These are phyloP conservation scores for Samsoniella hepiali DNA, from an alignment of 2,329 filamentous ascomycete species.

Conservation along the genomic window DNA sequence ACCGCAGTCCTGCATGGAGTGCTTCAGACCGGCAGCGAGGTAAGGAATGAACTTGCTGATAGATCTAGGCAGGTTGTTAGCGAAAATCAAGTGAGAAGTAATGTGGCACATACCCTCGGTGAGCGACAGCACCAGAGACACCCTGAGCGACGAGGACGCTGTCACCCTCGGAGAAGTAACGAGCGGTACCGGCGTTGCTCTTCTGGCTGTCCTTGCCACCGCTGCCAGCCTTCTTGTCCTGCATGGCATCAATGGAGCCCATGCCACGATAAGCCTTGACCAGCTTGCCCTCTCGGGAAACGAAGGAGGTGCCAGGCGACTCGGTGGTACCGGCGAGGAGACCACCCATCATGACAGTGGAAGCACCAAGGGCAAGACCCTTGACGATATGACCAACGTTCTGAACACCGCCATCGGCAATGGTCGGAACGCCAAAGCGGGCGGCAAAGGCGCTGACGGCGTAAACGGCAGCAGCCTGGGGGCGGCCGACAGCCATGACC, in stretches of 20 bases:
- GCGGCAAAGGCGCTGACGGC: conserved; percentile 86
- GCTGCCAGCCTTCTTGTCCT: conserved; percentile 90
- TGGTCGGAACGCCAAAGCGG: conserved; percentile 93
- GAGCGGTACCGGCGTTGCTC: conserved; percentile 91
- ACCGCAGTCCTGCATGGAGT: conserved; percentile 95
- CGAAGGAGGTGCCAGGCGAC: conserved; percentile 94
- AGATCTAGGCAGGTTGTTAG: conserved; percentile 52
- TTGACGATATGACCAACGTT: conserved; percentile 99
- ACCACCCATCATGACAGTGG: conserved; percentile 99
- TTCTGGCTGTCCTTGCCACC: conserved; percentile 70
- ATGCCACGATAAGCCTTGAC: conserved; percentile 99
- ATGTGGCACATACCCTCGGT: conserved; percentile 56
- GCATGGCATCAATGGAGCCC: conserved; percentile 99
- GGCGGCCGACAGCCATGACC: conserved; percentile 97
- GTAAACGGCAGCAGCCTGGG: conserved; percentile 90
- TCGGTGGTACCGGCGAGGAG: conserved; percentile 95
- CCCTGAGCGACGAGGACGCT: conserved; percentile 93
- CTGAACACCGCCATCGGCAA: conserved; percentile 95
- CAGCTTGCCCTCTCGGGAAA: conserved; percentile 93
- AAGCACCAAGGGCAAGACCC: conserved; percentile 89
- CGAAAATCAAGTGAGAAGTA: conserved; percentile 7
- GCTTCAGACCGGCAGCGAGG: conserved; percentile 90
- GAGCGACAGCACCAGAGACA: conserved; percentile 81
- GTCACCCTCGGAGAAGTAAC: conserved; percentile 98
- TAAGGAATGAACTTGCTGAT: conserved; percentile 96